Evolutionary conservation across 2,329 filamentous ascomycete genomes (phyloP).

Genomic region (Stachybotrys echinatus): DNA sequence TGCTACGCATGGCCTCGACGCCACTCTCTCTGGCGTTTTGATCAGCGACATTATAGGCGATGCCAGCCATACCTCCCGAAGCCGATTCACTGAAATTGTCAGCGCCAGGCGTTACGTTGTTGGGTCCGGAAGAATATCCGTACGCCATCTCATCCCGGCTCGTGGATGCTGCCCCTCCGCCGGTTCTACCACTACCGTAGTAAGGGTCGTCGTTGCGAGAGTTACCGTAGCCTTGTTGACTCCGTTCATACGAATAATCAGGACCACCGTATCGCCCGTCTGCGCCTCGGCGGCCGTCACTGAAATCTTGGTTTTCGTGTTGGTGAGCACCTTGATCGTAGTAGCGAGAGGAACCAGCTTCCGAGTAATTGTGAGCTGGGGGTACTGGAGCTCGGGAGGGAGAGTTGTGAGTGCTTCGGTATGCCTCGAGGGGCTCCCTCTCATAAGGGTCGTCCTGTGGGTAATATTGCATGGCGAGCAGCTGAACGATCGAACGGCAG

Average conservation of each 20-base stretch:
- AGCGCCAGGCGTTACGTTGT: conserved; percentile 52
- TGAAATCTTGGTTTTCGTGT: not conserved
- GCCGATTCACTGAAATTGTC: conserved; percentile 63
- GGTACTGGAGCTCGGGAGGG: conserved; percentile 13
- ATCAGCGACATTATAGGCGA: conserved; percentile 62
- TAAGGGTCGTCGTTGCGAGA: conserved; percentile 5
- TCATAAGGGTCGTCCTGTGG: conserved; percentile 23
- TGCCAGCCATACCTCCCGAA: conserved; percentile 61
- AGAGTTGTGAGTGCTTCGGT: conserved; percentile 14
- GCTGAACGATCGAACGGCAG: too few relatives aligned
- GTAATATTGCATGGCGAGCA: conserved; percentile 26
- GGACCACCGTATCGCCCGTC: not conserved
- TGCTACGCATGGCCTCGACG: conserved; percentile 50
- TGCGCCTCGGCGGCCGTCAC: not conserved
- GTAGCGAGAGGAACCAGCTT: conserved; percentile 14
- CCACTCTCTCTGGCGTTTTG: conserved; percentile 60
- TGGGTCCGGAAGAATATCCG: conserved; percentile 11
- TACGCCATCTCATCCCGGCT: conserved; percentile 18
- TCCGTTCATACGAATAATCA: not conserved
- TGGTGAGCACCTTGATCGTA: conserved; percentile 14
- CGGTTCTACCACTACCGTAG: conserved; percentile 7
- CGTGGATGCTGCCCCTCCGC: conserved; percentile 6
- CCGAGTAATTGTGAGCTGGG: conserved; percentile 14
- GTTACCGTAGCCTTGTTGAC: not conserved
- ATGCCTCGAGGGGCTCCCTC: conserved; percentile 27